phyloP scores from a whole-genome alignment of 371 early-diverging fungal species.

The Rhizopus arrhizus region DNA sequence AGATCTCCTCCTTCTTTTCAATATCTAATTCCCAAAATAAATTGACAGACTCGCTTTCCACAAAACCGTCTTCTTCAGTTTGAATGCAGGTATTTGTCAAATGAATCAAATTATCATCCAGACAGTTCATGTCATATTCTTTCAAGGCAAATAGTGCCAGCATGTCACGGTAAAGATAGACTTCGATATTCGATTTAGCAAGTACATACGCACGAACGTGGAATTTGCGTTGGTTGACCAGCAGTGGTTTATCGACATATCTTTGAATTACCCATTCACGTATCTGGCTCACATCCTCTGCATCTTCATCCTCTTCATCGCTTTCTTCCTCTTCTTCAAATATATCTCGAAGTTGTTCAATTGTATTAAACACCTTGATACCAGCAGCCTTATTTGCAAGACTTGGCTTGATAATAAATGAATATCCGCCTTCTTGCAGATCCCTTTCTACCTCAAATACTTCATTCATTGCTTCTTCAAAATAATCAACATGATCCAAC shows the following conservation, averaged over 20 bases:
- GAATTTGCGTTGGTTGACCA: constrained; percentile 69
- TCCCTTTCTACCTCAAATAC: constrained; percentile 68
- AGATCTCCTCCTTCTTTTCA: constrained; percentile 38
- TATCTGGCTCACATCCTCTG: constrained; percentile 57
- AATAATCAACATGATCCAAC: constrained; percentile 70
- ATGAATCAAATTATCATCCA: constrained; percentile 58
- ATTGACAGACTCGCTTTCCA: constrained; percentile 60
- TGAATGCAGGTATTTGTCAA: constrained; percentile 78
- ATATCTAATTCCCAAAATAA: constrained; percentile 61
- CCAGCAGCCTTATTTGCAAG: constrained; percentile 71
- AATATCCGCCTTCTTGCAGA: constrained; percentile 39
- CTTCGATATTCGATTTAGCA: constrained; percentile 65
- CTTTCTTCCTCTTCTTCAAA: constrained; percentile 49
- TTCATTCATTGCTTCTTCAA: constrained; percentile 75
- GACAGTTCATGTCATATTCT: constrained; percentile 44
- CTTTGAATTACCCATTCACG: constrained; percentile 76
- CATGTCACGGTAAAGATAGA: constrained; percentile 70
- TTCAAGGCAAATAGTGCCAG: constrained; percentile 68
- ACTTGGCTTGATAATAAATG: constrained; percentile 74
- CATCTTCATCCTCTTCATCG: constrained; percentile 29
- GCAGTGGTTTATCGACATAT: constrained; percentile 63
- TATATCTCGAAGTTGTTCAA: constrained; percentile 52
- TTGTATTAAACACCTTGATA: constrained; percentile 66
- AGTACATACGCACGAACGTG: constrained; percentile 74
- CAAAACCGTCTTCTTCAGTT: constrained; percentile 52